phyloP scores from a whole-genome alignment of 441 rosid genomes.

The Gossypium schwendimanii region DNA sequence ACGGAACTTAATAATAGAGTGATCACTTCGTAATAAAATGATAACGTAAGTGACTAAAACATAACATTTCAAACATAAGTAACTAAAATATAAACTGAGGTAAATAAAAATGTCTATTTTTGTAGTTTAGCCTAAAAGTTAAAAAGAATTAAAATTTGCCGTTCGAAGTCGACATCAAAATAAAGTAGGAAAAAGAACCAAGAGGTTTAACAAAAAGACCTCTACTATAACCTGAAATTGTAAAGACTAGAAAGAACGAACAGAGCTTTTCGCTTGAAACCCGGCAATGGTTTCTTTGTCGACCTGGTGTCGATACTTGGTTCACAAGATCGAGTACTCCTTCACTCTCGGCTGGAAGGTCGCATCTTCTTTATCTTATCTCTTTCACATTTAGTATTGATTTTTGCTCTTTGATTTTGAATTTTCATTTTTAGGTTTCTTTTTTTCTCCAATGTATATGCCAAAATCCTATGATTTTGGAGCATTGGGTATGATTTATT shows the following conservation, averaged over 20 bases:
- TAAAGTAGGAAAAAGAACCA: not conserved
- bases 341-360: constrained; percentile 63
- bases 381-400: not conserved
- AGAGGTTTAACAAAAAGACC: not conserved
- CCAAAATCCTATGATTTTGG: not conserved
- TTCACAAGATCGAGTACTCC: constrained; percentile 62
- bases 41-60: rapidly evolving
- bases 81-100: too few relatives aligned
- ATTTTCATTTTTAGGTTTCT: not conserved
- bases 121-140: too few relatives aligned
- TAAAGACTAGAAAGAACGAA: not conserved
- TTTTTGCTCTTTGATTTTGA: not conserved
- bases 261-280: not conserved
- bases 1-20: too few relatives aligned
- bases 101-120: too few relatives aligned
- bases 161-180: too few relatives aligned
- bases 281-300: constrained; percentile 60
- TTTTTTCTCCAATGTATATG: not conserved
- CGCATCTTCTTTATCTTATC: constrained; percentile 1
- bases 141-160: too few relatives aligned
- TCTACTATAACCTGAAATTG: not conserved
- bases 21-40: too few relatives aligned
- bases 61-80: rapidly evolving
- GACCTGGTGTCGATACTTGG: constrained; percentile 71
- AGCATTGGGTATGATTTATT: not conserved